Base-by-base conservation (phyloP, 805 yeast genomes). In the Pichia ethanolica region DNA sequence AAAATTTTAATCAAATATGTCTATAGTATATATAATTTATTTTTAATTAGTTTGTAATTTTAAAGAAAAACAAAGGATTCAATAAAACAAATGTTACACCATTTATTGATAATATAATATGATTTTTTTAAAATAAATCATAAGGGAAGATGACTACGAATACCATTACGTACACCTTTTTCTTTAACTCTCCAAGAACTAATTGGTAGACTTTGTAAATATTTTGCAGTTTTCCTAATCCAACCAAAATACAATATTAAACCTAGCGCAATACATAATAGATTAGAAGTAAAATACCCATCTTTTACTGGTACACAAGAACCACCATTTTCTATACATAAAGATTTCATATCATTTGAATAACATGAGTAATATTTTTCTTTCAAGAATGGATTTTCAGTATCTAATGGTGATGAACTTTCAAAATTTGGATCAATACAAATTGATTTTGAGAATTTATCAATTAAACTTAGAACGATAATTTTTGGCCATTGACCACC, bases 401-500 rank as follows among this genome's bases (percentile, higher is more conserved):
- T 33, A 34, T 30, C 40, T 7, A 43, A 30, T n/a, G 50, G 40
- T 8, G 47, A 43, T 5, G 33, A 34, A 10, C 28, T 35, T 7
- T 14, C 26, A 1, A 47, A 33, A 10, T 30, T 32, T 9, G 44
- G 26, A 10, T 71, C 63, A 8, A 65, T 56, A 67, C 98, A 91
- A 33, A 71, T 63, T 1, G 89, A 80, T 5, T 67, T 59, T 0
- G 97, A 86, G 57, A 89, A 78, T 56, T 73, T 76, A 67, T 91
- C 97, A 48, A 93, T 91, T 66, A 89, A 73, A 51, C 74, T 78
- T 56, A 89, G 75, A 1, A 91, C 82, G 34, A 93, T 71, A n/a
- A 88, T 70, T 48, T 89, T 75, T 2, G 99, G 99, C 99, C 99
- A 93, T 41, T 95, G 93, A 10, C 99, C 99, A 27, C 99, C 99